phyloP scores from a whole-genome alignment of 805 yeast species.

The Saccharomycopsis sp. region DNA sequence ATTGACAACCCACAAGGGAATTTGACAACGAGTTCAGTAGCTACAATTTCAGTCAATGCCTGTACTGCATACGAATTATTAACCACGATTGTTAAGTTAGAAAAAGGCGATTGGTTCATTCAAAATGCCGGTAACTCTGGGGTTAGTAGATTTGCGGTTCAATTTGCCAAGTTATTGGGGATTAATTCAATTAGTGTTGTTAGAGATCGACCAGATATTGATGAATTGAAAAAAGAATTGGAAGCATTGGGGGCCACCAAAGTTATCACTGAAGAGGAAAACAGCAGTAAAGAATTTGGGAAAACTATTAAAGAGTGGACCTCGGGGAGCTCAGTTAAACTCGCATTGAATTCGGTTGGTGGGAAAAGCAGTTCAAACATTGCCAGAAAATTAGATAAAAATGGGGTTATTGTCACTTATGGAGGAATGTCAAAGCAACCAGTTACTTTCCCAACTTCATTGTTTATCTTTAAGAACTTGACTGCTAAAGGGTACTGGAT shows the following conservation, averaged over 20 bases:
- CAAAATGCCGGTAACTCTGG: conserved; percentile 97
- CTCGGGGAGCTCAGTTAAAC: conserved; percentile 37
- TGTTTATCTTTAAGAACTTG: conserved; percentile 84
- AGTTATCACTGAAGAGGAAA: conserved; percentile 86
- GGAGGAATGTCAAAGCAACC: conserved; percentile 99
- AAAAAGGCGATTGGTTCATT: conserved; percentile 66
- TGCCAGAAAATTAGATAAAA: conserved; percentile 69
- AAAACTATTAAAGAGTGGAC: conserved; percentile 36
- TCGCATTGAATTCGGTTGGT: conserved; percentile 91
- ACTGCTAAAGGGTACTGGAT: conserved; percentile 92
- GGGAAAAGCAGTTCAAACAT: conserved; percentile 78
- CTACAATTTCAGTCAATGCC: conserved; percentile 89
- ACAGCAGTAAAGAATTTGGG: conserved; percentile 59
- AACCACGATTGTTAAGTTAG: conserved; percentile 40
- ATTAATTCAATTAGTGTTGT: conserved; percentile 80
- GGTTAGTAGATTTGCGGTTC: conserved; percentile 88
- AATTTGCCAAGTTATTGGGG: conserved; percentile 73
- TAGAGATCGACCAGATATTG: conserved; percentile 76
- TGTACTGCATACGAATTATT: conserved; percentile 85
- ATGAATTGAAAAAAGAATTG: conserved; percentile 44
- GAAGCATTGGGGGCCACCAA: conserved; percentile 70
- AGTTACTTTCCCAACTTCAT: conserved; percentile 80
- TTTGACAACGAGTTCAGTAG: conserved; percentile 56
- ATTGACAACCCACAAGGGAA: conserved; percentile 45
- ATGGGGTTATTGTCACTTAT: conserved; percentile 80